A percentile compares a stretch with the other conserved stretches of the same genome.
These are phyloP conservation scores for Gyromitra esculenta DNA, from an alignment of 2,329 filamentous ascomycete genomes.

Conservation along the genomic window DNA sequence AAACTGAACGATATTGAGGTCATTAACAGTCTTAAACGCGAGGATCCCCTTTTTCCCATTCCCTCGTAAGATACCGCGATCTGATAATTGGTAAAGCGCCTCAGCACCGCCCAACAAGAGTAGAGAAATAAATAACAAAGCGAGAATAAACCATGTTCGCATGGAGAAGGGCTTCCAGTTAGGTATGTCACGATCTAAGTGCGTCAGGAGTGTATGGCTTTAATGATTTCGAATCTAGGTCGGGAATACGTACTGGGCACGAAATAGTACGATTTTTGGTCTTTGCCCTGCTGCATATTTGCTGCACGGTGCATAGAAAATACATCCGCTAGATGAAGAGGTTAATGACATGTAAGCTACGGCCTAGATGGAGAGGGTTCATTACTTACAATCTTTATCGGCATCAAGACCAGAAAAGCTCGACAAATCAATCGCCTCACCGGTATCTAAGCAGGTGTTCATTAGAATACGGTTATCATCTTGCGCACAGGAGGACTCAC, in stretches of 20 bases:
- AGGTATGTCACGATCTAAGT: slow-evolving; percentile 59
- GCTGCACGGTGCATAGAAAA: slow-evolving; percentile 47
- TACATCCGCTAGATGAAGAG: slow-evolving; percentile 33
- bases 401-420: slow-evolving; percentile 49
- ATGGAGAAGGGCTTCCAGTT: slow-evolving; percentile 75
- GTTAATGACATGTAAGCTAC: slow-evolving; percentile 24
- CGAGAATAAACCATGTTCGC: slow-evolving; percentile 69
- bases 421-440: slow-evolving; percentile 54
- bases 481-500: slow-evolving; percentile 19
- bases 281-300: slow-evolving; percentile 35
- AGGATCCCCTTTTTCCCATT: slow-evolving; percentile 31
- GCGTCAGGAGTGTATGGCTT: slow-evolving; percentile 6
- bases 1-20: slow-evolving; percentile 67
- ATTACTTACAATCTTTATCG: slow-evolving; percentile 46
- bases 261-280: slow-evolving; percentile 53
- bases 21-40: slow-evolving; percentile 60
- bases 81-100: slow-evolving; percentile 66
- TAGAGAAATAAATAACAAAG: slow-evolving; percentile 67
- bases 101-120: slow-evolving; percentile 67
- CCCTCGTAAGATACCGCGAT: slow-evolving; percentile 36
- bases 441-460: slow-evolving; percentile 42
- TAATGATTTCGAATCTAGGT: not conserved
- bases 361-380: not conserved
- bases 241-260: slow-evolving; percentile 43
- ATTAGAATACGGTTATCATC: not conserved